These are phyloP conservation scores for Fusarium algeriense DNA, from an alignment of 2,329 filamentous ascomycete species.

Conservation along the genomic window DNA sequence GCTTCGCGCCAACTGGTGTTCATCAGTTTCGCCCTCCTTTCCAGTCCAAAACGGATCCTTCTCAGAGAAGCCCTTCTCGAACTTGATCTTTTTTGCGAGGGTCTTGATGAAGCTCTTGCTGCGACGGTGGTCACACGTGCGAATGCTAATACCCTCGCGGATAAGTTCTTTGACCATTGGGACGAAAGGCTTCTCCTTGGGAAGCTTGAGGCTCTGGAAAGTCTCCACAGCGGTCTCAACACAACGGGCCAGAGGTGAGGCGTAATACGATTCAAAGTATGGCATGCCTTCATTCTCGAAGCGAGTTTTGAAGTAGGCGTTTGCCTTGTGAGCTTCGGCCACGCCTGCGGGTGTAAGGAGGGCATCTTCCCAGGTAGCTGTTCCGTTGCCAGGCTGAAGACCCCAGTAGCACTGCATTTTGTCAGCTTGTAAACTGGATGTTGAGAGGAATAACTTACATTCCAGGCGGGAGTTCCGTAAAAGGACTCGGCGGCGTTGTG, in stretches of 20 bases:
- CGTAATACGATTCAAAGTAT: slow-evolving; percentile 73
- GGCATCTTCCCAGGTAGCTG: slow-evolving; percentile 72
- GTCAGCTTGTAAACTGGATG: neutral
- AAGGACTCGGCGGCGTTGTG: slow-evolving; percentile 73
- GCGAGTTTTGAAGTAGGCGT: slow-evolving; percentile 69
- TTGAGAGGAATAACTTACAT: slow-evolving; percentile 59
- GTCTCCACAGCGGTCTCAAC: slow-evolving; percentile 72
- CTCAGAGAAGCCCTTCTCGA: slow-evolving; percentile 73
- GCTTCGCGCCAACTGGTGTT: slow-evolving; percentile 63
- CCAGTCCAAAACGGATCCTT: slow-evolving; percentile 61
- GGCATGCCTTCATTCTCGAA: slow-evolving; percentile 67
- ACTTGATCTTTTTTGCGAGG: slow-evolving; percentile 64
- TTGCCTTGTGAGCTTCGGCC: slow-evolving; percentile 68
- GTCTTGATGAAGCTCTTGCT: slow-evolving; percentile 65
- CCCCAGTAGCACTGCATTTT: slow-evolving; percentile 71
- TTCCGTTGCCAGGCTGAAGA: slow-evolving; percentile 72
- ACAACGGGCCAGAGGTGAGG: slow-evolving; percentile 72
- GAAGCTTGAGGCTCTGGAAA: slow-evolving; percentile 66
- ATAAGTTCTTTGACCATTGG: slow-evolving; percentile 74
- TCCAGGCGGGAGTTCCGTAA: slow-evolving; percentile 78
- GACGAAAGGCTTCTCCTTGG: slow-evolving; percentile 62
- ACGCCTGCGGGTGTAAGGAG: slow-evolving; percentile 69
- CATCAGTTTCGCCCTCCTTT: slow-evolving; percentile 56
- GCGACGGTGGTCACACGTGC: slow-evolving; percentile 75
- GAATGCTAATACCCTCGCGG: slow-evolving; percentile 74